Base-by-base conservation (phyloP, 805 yeast species). In the Zygotorulaspora danielsina region DNA sequence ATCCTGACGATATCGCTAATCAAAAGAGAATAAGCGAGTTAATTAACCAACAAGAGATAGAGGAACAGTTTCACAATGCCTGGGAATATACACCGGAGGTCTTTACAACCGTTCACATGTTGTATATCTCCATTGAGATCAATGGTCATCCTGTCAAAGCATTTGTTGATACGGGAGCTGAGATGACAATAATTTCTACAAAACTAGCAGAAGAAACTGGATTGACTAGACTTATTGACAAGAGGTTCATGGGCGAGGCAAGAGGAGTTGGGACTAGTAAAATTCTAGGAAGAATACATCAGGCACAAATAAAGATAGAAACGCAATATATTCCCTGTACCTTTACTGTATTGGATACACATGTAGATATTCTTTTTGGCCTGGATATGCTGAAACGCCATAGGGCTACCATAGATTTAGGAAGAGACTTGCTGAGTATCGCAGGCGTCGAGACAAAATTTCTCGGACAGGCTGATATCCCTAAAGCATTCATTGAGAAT, bases 111-210 rank as follows among this genome's bases (percentile, higher is more conserved):
- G 94, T 90, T 3, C 75, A 76, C 21, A 88, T 93, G 96, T 71
- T 93, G 27, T 90, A 81, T 62, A 78, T 93, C 11, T 71, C 79
- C 40, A 71, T 87, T 28, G 81, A 77, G 49, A 81, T 90, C 25
- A 89, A 93, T 54, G 90, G 93, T 1, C 70, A 72, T 32, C 79
- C 81, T 16, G 82, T 88, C 2, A 85, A 85, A 58, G 97, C 97
- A 0, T 87, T 93, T 67, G 95, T 93, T 4, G 99, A 93, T 59
- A 79, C 97, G 0, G 98, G 99, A 2, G 97, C 99, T 0, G 96
- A 88, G 61, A 69, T 78, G 19, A 88, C 98, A 0, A 81, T 93
- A 28, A 77, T 93, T 55, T 79, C 88, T 21, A 84, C 94, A 1
- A 66, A 69, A 29, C 69, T 89, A 47, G 96, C 95, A 0, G 84